Percentiles rank a stretch among this genome's conserved stretches.
Conservation (phyloP, 129 eudicot genomes). For the Silybum marianum region DNA sequence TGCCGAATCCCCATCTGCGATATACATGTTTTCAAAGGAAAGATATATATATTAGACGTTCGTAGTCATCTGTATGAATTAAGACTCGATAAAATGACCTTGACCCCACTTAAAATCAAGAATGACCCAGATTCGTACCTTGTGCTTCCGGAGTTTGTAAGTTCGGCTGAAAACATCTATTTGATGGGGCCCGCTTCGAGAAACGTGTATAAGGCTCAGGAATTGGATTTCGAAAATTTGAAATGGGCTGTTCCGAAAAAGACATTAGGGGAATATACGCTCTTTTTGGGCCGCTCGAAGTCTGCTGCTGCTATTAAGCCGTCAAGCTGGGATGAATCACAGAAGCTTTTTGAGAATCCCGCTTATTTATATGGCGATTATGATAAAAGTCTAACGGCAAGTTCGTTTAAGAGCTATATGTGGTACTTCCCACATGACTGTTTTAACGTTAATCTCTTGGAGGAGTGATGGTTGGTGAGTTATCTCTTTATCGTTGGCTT, state of each 20-base stretch:
- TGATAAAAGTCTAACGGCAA: not conserved
- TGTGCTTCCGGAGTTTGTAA: not conserved
- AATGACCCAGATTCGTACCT: not conserved
- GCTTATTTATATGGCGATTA: not conserved
- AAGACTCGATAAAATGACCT: not conserved
- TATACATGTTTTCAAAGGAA: not conserved
- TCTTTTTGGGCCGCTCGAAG: not conserved
- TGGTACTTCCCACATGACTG: slow-evolving; percentile 36
- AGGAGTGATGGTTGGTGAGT: not conserved
- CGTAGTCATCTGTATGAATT: not conserved
- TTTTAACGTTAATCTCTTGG: slow-evolving; percentile 2
- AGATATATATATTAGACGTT: not conserved
- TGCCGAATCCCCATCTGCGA: not conserved
- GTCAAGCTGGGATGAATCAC: not conserved
- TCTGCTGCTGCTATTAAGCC: slow-evolving; percentile 5
- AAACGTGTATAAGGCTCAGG: not conserved
- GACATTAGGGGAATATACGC: not conserved
- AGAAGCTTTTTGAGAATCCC: not conserved
- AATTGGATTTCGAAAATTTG: slow-evolving; percentile 13
- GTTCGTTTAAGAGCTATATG: not conserved
- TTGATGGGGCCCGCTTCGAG: not conserved
- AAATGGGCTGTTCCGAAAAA: not conserved
- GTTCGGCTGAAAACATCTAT: slow-evolving; percentile 14
- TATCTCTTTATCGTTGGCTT: not conserved
- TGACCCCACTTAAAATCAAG: not conserved